phyloP scores from a whole-genome alignment of 2,329 filamentous ascomycete genomes.

The Coniella vitis region DNA sequence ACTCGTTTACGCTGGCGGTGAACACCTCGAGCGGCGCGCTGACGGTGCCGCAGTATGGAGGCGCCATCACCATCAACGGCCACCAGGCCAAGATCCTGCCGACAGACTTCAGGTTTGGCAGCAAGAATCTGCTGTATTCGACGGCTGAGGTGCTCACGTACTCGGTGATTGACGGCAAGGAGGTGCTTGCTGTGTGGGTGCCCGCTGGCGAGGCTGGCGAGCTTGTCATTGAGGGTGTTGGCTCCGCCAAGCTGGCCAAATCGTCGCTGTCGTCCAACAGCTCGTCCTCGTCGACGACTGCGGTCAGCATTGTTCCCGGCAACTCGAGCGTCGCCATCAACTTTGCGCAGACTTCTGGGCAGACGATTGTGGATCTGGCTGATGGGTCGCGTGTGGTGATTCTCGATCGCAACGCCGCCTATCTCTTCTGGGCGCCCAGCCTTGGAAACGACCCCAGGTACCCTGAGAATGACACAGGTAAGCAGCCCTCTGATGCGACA shows the following conservation, averaged over 20 bases:
- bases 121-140: slow-evolving; percentile 44
- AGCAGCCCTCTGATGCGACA: no score
- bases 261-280: slow-evolving; percentile 30
- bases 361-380: slow-evolving; percentile 38
- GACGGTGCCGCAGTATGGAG: slow-evolving; percentile 44
- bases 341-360: slow-evolving; percentile 42
- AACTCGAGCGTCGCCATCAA: slow-evolving; percentile 34
- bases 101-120: slow-evolving; percentile 51
- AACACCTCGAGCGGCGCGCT: slow-evolving; percentile 49
- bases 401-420: slow-evolving; percentile 47
- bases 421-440: slow-evolving; percentile 49
- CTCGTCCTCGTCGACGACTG: slow-evolving; percentile 27
- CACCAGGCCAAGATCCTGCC: slow-evolving; percentile 56
- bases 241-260: slow-evolving; percentile 25
- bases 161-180: slow-evolving; percentile 37
- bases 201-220: slow-evolving; percentile 48
- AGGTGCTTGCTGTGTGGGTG: slow-evolving; percentile 45
- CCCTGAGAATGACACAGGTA: slow-evolving; percentile 37
- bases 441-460: slow-evolving; percentile 40
- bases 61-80: slow-evolving; percentile 47
- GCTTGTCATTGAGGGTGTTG: slow-evolving; percentile 38
- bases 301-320: slow-evolving; percentile 34
- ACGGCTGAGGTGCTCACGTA: slow-evolving; percentile 50
- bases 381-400: slow-evolving; percentile 44
- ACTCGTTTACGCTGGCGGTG: slow-evolving; percentile 48